phyloP scores from a whole-genome alignment of 345 rosid genomes.

The Euphorbia pulcherrima region DNA sequence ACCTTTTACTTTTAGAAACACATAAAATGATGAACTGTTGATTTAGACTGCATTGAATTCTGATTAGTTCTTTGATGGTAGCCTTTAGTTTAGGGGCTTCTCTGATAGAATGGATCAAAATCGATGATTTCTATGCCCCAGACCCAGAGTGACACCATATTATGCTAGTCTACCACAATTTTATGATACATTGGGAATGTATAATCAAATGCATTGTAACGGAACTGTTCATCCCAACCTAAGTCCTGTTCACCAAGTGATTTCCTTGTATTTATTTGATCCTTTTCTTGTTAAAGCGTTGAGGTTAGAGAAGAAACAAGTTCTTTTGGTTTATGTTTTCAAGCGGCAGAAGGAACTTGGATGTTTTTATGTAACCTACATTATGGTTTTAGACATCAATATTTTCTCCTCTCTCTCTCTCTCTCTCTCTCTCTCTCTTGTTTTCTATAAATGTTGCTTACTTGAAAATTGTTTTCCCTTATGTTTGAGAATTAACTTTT shows the following conservation, averaged over 20 bases:
- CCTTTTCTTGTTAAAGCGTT: background rate
- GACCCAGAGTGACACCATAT: background rate
- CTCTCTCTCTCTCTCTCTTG: too few species aligned
- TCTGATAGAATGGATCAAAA: background rate
- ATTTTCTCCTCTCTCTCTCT: background rate
- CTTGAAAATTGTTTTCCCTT: background rate
- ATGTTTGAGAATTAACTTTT: background rate
- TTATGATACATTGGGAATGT: background rate
- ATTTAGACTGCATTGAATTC: background rate
- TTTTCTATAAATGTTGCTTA: background rate
- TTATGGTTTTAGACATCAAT: background rate
- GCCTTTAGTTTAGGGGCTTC: background rate
- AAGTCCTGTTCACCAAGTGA: background rate
- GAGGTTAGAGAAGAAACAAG: background rate
- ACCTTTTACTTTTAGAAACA: background rate
- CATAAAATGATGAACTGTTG: background rate
- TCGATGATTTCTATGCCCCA: background rate
- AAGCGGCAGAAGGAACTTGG: background rate
- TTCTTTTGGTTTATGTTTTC: background rate
- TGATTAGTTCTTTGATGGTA: constrained; percentile 1
- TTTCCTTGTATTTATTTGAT: background rate
- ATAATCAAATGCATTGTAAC: background rate
- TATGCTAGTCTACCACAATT: background rate
- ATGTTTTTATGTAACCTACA: background rate
- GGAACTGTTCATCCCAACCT: background rate